Evolutionary conservation across 768 basidiomycete genomes (phyloP), one percentile per base, ranked within the genome.

Genomic region (Mycena chlorophos): DNA sequence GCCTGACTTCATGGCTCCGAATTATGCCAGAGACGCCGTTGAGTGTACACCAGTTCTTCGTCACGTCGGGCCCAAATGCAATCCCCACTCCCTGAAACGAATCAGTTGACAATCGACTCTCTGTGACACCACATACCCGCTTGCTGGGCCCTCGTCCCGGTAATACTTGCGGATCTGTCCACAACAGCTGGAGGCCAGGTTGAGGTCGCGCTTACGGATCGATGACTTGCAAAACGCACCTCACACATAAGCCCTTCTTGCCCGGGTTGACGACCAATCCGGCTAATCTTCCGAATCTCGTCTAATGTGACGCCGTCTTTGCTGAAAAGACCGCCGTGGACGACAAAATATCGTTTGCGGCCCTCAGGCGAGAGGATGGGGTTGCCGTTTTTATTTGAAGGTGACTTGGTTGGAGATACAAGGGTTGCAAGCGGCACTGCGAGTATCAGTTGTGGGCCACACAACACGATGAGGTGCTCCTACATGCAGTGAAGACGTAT

Each of bases 261-360:
- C 42, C 94, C 95, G 6, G 97, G 97, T 69, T 99, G 96, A 54
- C 82, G 78, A 27, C 92, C 92, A 58, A 94, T 81, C 38, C 97
- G 85, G 48, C 88, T 82, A 54, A 98, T 87, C 70, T 91, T 90
- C 23, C 88, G 84, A 60, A 98, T 86, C 49, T 98, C 95, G 17
- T 96, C 94, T 29, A 98, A 76, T 3, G 92, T 95, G n/a, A 98
- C 90, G 38, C 83, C 88, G 64, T 98, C 97, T 66, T 89, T 90
- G 71, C 93, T 94, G 75, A 98, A 98, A 17, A 98, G 78, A 16
- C 97, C 97, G 12, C 97, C 96, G 66, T 99, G 97, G 4, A 96
- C 92, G 59, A 98, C 85, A 63, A 97, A 96, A 73, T 89, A 97
- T 26, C 95, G 86, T 68, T 92, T 94, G 50, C 76, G 70, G 8